Evolutionary conservation across 306 rosid genomes (phyloP).

Genomic region (Rosa chinensis): DNA sequence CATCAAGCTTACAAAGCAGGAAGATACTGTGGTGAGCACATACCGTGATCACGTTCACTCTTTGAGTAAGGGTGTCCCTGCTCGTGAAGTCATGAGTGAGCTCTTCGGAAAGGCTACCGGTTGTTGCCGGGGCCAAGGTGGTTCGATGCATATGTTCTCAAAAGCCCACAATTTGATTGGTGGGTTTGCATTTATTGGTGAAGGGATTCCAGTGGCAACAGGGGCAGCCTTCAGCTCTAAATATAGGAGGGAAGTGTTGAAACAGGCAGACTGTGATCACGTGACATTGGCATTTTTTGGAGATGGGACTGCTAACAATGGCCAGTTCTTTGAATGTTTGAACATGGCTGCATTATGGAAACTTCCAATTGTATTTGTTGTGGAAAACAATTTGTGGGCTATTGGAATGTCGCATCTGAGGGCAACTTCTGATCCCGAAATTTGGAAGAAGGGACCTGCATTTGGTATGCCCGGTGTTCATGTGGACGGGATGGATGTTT

Average conservation of each 20-base stretch:
- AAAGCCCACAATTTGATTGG: conserved; percentile 85
- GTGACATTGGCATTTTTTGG: conserved; percentile 92
- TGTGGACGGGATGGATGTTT: conserved; percentile 98
- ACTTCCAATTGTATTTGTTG: conserved; percentile 92
- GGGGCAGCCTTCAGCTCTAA: conserved; percentile 91
- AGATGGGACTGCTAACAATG: conserved; percentile 94
- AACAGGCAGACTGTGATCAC: conserved; percentile 64
- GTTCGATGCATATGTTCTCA: conserved; percentile 99
- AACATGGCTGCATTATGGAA: conserved; percentile 99
- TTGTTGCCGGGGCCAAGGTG: conserved; percentile 98
- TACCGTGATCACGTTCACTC: conserved; percentile 99
- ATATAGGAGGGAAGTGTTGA: conserved; percentile 83
- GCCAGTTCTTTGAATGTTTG: conserved; percentile 95
- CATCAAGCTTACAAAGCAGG: conserved; percentile 75
- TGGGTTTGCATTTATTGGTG: conserved; percentile 97
- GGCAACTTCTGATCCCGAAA: conserved; percentile 95
- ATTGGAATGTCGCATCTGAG: conserved; percentile 98
- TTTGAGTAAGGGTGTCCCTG: conserved; percentile 90
- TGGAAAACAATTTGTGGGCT: conserved; percentile 99
- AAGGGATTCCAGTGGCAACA: conserved; percentile 95
- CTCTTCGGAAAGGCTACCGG: conserved; percentile 98
- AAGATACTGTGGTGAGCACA: conserved; percentile 86
- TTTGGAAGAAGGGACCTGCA: conserved; percentile 98
- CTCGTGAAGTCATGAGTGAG: conserved; percentile 95
- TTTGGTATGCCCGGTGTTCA: conserved; percentile 99